phyloP scores from a whole-genome alignment of 164 flowering plant species.

The Dillenia suffruticosa region DNA sequence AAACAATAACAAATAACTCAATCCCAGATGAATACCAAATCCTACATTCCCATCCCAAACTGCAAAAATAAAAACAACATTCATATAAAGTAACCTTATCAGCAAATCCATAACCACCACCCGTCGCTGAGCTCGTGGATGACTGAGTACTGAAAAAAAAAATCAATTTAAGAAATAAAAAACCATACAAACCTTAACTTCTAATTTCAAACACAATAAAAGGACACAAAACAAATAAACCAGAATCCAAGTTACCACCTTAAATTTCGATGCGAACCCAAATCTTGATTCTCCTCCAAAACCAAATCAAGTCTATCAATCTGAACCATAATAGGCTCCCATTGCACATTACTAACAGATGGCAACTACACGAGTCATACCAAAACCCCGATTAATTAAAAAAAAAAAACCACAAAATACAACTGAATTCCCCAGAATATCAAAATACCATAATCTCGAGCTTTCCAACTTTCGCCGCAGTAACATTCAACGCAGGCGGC shows the following conservation, averaged over 20 bases:
- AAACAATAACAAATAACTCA: no score
- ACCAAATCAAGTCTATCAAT: slow-evolving; percentile 90
- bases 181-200: neutral
- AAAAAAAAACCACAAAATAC: neutral
- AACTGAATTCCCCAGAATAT: neutral
- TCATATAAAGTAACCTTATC: slow-evolving; percentile 64
- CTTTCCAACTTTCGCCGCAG: slow-evolving; percentile 82
- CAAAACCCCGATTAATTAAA: slow-evolving; percentile 11
- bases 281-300: slow-evolving; percentile 75
- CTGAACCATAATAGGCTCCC: slow-evolving; percentile 86
- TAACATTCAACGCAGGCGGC: slow-evolving; percentile 80
- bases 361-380: slow-evolving; percentile 56
- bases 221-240: slow-evolving; percentile 2
- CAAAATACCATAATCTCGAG: slow-evolving; percentile 65
- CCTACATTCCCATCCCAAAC: no score
- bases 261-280: slow-evolving; percentile 33
- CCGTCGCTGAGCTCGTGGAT: slow-evolving; percentile 52
- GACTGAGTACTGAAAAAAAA: slow-evolving; percentile 40
- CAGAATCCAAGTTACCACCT: slow-evolving; percentile 37
- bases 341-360: slow-evolving; percentile 76
- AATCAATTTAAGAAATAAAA: neutral
- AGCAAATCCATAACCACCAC: slow-evolving; percentile 95
- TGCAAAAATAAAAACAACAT: neutral
- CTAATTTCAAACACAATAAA: neutral
- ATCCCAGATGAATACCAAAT: no score